Evolutionary conservation across 2,329 filamentous ascomycete species (phyloP), one percentile per base, ranked within the genome.

Genomic region (Epichloe sibirici): DNA sequence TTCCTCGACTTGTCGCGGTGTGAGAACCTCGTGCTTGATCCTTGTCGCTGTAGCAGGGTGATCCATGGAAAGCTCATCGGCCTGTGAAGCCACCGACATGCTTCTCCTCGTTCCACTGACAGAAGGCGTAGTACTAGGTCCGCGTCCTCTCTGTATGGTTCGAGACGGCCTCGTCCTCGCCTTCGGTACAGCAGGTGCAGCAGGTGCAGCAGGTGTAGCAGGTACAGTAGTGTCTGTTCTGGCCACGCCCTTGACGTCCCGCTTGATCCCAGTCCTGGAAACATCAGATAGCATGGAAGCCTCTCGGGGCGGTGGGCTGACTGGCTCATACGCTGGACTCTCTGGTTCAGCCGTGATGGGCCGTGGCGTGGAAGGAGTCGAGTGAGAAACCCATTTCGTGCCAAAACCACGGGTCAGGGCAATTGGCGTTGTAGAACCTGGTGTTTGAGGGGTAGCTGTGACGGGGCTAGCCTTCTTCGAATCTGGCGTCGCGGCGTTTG

Each of bases 1-100:
- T 52, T 83, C 79, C 47, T 81, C 77, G 3, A 74, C 66, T 6
- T 72, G 71, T 35, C 68, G 67, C 1, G 81, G 79, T 4, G 80
- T 83, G 6, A 71, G 70, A 42, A 71, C 77, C 63, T 85, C 81
- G 54, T 81, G 69, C 69, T 85, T 84, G 51, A 84, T 74, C 51
- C 63, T 71, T n/a, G 66, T 65, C 17, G 63, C 62, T 11, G 64
- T 53, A 45, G 65, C 66, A 45, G 69, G 65, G 39, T 68, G 65
- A 49, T 79, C 76, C 50, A 70, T 60, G 15, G 71, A 68, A 37
- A 71, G 62, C 57, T 79, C 77, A 55, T 78, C 75, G 2, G 70
- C 65, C 54, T 74, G 72, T 15, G 72, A 74, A 43, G 66, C 62
- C 28, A 73, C 67, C 7, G 74, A 77, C 56, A 72, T 71, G 54